These are phyloP conservation scores for Skeletonema marinoi DNA, from an alignment of 108 stramenopile genomes.

Conservation along the genomic window DNA sequence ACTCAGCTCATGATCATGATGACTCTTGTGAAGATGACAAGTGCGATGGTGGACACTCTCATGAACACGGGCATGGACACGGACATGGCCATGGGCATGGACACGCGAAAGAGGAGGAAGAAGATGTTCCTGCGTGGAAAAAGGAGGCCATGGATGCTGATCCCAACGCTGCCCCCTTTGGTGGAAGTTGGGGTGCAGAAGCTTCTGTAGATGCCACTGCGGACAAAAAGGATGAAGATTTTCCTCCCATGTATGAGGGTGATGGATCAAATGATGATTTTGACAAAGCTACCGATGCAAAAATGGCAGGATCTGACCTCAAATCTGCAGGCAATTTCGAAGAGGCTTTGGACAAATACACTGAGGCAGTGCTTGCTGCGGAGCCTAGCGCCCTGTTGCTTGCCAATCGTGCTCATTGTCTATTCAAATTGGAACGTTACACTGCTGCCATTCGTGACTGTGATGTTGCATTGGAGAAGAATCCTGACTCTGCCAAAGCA, in stretches of 20 bases:
- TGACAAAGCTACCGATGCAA: constrained; percentile 67
- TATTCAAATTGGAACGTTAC: constrained; percentile 65
- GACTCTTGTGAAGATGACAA: background rate
- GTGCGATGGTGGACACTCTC: constrained; percentile 1
- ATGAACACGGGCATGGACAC: constrained; percentile 27
- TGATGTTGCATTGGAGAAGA: constrained; percentile 66
- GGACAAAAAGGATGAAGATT: constrained; percentile 18
- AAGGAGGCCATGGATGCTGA: constrained; percentile 62
- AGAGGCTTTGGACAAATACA: constrained; percentile 72
- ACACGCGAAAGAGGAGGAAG: constrained; percentile 33
- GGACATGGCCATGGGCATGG: constrained; percentile 4
- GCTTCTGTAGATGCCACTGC: constrained; percentile 61
- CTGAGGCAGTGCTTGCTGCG: constrained; percentile 69
- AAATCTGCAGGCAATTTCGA: constrained; percentile 58
- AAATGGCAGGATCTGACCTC: constrained; percentile 71
- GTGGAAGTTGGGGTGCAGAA: constrained; percentile 71
- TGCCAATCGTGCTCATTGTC: constrained; percentile 80
- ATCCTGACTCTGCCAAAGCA: constrained; percentile 90
- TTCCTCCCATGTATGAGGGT: constrained; percentile 65
- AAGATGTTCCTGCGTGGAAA: constrained; percentile 81
- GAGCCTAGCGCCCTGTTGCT: constrained; percentile 80
- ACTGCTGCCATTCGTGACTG: constrained; percentile 78
- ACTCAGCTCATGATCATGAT: constrained; percentile 19
- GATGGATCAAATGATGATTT: constrained; percentile 61
- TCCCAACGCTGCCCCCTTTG: constrained; percentile 71